These are phyloP conservation scores for Pleurotus tuoliensis DNA, from an alignment of 768 basidiomycete species.

Conservation along the genomic window DNA sequence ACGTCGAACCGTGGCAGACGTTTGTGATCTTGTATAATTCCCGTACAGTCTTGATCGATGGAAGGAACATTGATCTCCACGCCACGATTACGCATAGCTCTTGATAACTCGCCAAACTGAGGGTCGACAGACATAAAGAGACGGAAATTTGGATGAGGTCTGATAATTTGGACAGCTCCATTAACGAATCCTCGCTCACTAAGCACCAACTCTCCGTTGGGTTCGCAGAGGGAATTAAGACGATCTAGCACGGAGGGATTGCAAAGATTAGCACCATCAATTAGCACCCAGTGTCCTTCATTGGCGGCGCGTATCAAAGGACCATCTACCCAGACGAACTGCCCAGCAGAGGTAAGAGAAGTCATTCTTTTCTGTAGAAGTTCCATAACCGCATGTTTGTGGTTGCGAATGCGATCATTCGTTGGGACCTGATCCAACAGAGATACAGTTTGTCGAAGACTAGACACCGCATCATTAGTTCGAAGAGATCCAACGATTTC, in stretches of 20 bases:
- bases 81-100: conserved; percentile 98
- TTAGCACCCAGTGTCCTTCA: conserved; percentile 81
- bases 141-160: conserved; percentile 85
- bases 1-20: conserved; percentile 37
- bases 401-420: not conserved
- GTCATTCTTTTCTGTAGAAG: conserved; percentile 12
- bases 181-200: conserved; percentile 86
- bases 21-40: conserved; percentile 40
- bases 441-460: conserved; percentile 20
- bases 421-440: conserved; percentile 23
- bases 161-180: conserved; percentile 68
- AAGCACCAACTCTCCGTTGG: conserved; percentile 74
- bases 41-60: conserved; percentile 40
- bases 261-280: conserved; percentile 93
- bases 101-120: conserved; percentile 86
- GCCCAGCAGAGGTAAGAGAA: conserved; percentile 34
- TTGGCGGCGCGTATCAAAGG: conserved; percentile 85
- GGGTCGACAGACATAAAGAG: conserved; percentile 94
- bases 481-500: not conserved
- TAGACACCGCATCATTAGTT: not conserved
- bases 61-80: conserved; percentile 68
- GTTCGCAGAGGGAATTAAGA: conserved; percentile 93
- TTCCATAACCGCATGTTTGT: conserved; percentile 15
- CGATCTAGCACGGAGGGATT: conserved; percentile 94
- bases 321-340: conserved; percentile 95